These are phyloP conservation scores for Auriculariales sp. DNA, from an alignment of 768 basidiomycete genomes.

Conservation along the genomic window DNA sequence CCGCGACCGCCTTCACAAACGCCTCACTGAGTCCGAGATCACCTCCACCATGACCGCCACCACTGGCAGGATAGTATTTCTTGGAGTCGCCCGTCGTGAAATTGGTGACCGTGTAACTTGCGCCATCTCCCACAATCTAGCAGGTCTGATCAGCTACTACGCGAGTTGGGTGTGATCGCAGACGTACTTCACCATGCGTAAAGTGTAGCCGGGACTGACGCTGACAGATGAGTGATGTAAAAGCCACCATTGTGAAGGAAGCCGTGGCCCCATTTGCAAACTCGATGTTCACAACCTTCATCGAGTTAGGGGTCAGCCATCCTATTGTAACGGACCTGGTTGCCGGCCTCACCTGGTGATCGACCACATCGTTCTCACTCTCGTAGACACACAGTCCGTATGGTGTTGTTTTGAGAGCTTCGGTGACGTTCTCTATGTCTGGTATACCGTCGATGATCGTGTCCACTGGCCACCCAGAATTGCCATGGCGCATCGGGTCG, in stretches of 20 bases:
- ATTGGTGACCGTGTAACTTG: slow-evolving; percentile 56
- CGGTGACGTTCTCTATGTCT: slow-evolving; percentile 74
- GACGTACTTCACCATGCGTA: slow-evolving; percentile 69
- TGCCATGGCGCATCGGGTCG: slow-evolving; percentile 44
- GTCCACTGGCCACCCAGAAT: slow-evolving; percentile 47
- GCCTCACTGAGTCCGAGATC: slow-evolving; percentile 61
- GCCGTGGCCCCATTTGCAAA: slow-evolving; percentile 70
- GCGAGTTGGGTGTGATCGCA: no score
- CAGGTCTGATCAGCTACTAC: no score
- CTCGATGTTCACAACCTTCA: slow-evolving; percentile 70
- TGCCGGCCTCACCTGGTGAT: slow-evolving; percentile 46
- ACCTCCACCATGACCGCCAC: slow-evolving; percentile 74
- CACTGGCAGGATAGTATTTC: slow-evolving; percentile 31
- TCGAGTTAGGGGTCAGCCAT: not conserved
- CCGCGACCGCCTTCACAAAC: slow-evolving; percentile 64
- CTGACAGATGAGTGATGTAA: slow-evolving; percentile 59
- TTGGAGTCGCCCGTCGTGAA: slow-evolving; percentile 37
- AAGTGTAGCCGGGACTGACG: slow-evolving; percentile 80
- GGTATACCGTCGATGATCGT: slow-evolving; percentile 67
- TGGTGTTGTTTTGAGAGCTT: slow-evolving; percentile 51
- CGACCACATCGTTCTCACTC: slow-evolving; percentile 72
- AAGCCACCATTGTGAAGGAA: slow-evolving; percentile 84
- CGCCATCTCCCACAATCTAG: slow-evolving; percentile 84
- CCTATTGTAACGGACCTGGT: not conserved
- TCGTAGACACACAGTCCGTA: slow-evolving; percentile 83